Base-by-base conservation (phyloP, 257 asterid species). In the Eucommia ulmoides region DNA sequence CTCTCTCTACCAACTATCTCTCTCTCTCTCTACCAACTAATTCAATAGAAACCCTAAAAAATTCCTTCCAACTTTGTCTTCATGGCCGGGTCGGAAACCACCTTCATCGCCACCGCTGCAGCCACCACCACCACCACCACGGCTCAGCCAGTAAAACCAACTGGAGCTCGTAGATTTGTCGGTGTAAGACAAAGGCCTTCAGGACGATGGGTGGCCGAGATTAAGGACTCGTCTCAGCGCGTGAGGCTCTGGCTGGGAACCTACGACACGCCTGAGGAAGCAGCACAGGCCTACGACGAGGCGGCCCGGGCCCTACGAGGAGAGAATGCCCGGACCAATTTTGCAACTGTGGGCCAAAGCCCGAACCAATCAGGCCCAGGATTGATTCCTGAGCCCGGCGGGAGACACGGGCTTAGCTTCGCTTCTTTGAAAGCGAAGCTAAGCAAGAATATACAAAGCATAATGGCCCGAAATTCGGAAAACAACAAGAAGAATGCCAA, bases 141-240 rank as follows among this genome's bases (percentile, higher is more conserved):
- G 25, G 66, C 47, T 38, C 59, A 65, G 16, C 22, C 45, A 20
- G 33, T 58, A 1, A 78, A 71, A 65, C 33, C 91, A 6, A 26
- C 65, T 1, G 11, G 65, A 7, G 11, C 64, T 7, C 84, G 93
- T 8, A 63, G 79, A 65, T 86, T 76, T 26, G 84, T 82, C 0
- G 96, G 96, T 1, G 96, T 83, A 19, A 63, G 96, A 44, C 94
- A 86, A 45, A 49, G 93, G 57, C 96, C 96, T 0, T 86, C 96
- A 0, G 94, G 96, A 23, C 42, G 96, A 45, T 86, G 94, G 96
- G 96, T 86, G 2, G 96, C 94, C 1, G 96, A 86, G 81, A 86
- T 86, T 54, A 86, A 86, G 23, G 94, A 86, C 69, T 86, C 96
- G 0, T 78, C 93, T 9, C 94, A 83, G 59, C 62, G 81, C 0